A percentile compares a stretch with the other conserved stretches of the same genome.
phyloP scores from a whole-genome alignment of 306 rosid genomes.

The Cucurbita moschata region DNA sequence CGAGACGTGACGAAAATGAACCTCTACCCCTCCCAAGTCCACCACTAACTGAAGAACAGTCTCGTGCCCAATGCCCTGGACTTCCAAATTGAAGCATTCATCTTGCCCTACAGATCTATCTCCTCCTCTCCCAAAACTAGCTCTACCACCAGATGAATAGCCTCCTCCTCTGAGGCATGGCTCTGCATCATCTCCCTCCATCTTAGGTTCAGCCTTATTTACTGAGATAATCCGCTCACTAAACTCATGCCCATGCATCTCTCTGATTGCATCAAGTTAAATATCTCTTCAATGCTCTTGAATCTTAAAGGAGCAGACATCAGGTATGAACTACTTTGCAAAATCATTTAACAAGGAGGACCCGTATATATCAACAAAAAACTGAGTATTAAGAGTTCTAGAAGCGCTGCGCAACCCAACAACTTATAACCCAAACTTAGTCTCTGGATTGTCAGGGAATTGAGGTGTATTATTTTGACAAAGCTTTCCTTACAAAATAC shows the following conservation, averaged over 20 bases:
- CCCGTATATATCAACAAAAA: neutral
- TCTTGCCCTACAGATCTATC: constrained; percentile 70
- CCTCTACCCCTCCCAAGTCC: constrained; percentile 56
- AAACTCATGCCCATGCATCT: constrained; percentile 26
- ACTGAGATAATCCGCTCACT: constrained; percentile 21
- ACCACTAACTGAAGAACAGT: constrained; percentile 66
- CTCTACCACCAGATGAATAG: constrained; percentile 75
- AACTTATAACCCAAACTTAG: neutral
- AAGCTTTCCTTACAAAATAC: neutral
- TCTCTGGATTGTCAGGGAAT: neutral
- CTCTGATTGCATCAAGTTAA: constrained; percentile 15
- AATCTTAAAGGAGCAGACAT: neutral
- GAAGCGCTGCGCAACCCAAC: neutral
- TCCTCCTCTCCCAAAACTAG: constrained; percentile 46
- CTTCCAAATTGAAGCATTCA: constrained; percentile 93
- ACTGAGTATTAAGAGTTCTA: neutral
- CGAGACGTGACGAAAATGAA: constrained; percentile 68
- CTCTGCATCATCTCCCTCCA: constrained; percentile 11
- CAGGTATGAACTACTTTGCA: neutral
- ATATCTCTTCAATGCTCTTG: neutral
- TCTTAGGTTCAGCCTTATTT: constrained; percentile 26
- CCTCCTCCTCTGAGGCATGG: constrained; percentile 54
- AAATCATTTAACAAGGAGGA: neutral
- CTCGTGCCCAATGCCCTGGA: constrained; percentile 97
- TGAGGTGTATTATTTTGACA: neutral